These are phyloP conservation scores for Nothophoma quercina DNA, from an alignment of 2,329 filamentous ascomycete genomes.

Conservation along the genomic window DNA sequence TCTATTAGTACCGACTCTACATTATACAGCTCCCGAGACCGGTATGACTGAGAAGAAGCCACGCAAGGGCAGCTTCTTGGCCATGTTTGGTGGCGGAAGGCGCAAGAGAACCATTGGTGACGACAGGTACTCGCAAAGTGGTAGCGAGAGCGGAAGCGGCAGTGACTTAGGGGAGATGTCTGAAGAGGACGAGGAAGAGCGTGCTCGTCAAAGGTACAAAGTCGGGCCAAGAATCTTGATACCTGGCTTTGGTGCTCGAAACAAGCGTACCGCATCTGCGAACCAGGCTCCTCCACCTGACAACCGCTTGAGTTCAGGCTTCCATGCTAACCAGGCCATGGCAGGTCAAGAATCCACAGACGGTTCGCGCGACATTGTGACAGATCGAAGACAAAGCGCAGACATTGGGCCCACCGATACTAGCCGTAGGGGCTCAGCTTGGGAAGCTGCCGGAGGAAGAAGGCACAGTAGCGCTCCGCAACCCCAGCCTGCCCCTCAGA, in stretches of 20 bases:
- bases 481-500: constrained; percentile 23
- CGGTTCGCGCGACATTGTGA: constrained; percentile 15
- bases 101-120: constrained; percentile 40
- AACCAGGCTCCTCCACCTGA: constrained; percentile 24
- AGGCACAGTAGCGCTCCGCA: constrained; percentile 42
- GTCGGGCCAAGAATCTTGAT: constrained; percentile 45
- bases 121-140: constrained; percentile 40
- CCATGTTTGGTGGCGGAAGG: constrained; percentile 32
- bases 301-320: constrained; percentile 32
- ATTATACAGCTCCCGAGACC: constrained; percentile 47
- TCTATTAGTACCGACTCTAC: constrained; percentile 80
- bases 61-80: constrained; percentile 41
- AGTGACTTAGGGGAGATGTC: constrained; percentile 36
- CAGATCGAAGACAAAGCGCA: constrained; percentile 33
- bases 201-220: constrained; percentile 41
- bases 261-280: constrained; percentile 31
- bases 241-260: constrained; percentile 36
- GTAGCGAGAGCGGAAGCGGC: constrained; percentile 37
- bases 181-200: constrained; percentile 44
- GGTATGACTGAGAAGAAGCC: constrained; percentile 28
- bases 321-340: constrained; percentile 34
- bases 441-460: constrained; percentile 31
- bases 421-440: constrained; percentile 26
- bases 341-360: constrained; percentile 19
- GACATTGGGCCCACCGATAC: constrained; percentile 20